Evolutionary conservation across 306 rosid species (phyloP).

Genomic region (Begonia loranthoides): DNA sequence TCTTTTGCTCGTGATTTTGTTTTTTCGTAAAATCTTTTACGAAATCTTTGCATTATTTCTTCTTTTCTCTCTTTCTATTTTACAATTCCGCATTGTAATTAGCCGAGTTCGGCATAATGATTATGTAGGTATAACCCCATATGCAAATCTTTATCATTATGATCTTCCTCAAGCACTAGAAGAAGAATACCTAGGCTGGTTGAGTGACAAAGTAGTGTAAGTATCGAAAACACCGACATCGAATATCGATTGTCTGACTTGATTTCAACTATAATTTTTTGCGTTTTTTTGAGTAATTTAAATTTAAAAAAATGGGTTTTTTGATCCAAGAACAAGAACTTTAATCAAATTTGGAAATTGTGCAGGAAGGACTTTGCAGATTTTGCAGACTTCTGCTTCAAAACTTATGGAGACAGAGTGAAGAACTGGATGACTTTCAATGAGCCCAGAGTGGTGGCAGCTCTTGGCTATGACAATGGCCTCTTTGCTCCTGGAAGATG

Average conservation of each 20-base stretch:
- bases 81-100: no score
- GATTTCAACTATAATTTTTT: not conserved
- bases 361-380: conserved; percentile 85
- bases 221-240: conserved; percentile 9
- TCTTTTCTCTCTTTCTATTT: no score
- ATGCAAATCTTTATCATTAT: conserved; percentile 86
- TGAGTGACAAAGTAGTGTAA: conserved; percentile 70
- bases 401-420: conserved; percentile 81
- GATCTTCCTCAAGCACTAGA: conserved; percentile 88
- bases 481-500: conserved; percentile 80
- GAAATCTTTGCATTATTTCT: no score
- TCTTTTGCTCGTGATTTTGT: no score
- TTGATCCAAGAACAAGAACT: no score
- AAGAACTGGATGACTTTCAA: conserved; percentile 95
- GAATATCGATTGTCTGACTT: no score
- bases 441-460: conserved; percentile 83
- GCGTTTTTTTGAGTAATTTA: not conserved
- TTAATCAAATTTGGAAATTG: conserved; percentile 1
- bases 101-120: not conserved
- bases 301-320: no score
- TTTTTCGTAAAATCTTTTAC: no score
- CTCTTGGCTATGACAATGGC: conserved; percentile 88
- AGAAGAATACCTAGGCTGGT: conserved; percentile 53
- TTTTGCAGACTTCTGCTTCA: conserved; percentile 88
- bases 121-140: conserved; percentile 73